Evolutionary conservation across 495 filamentous ascomycete species (phyloP).

Genomic region (Collariella sp.): DNA sequence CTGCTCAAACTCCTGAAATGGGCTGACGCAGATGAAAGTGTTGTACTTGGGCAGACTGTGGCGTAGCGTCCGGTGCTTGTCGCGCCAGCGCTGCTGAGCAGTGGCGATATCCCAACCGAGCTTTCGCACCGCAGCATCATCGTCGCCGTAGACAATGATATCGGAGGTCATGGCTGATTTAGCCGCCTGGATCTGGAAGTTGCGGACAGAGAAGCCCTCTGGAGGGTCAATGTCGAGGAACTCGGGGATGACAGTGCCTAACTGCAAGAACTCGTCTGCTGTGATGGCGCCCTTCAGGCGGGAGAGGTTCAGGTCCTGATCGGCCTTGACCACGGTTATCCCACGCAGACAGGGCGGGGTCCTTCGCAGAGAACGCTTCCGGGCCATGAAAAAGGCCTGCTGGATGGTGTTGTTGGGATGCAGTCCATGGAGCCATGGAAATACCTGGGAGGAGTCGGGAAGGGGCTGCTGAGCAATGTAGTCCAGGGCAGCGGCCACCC

Average conservation of each 20-base stretch:
- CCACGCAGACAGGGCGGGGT: conserved; percentile 74
- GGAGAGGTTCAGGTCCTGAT: conserved; percentile 63
- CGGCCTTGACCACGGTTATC: conserved; percentile 81
- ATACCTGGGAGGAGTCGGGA: conserved; percentile 74
- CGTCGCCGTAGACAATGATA: conserved; percentile 82
- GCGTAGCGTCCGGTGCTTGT: conserved; percentile 47
- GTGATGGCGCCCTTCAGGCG: conserved; percentile 79
- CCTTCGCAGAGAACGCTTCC: conserved; percentile 60
- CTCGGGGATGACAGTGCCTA: conserved; percentile 31
- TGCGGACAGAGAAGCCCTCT: conserved; percentile 76
- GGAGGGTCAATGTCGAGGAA: conserved; percentile 74
- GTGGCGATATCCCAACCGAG: conserved; percentile 62
- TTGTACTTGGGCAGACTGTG: conserved; percentile 59
- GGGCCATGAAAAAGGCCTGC: conserved; percentile 74
- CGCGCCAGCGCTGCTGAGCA: conserved; percentile 68
- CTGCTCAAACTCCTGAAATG: conserved; percentile 67
- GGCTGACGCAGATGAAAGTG: conserved; percentile 65
- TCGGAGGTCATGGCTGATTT: conserved; percentile 86
- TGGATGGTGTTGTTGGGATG: conserved; percentile 84
- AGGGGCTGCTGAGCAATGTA: conserved; percentile 66
- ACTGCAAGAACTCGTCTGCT: conserved; percentile 65
- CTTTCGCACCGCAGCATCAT: conserved; percentile 51
- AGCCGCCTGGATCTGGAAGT: conserved; percentile 93
- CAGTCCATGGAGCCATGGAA: conserved; percentile 97
- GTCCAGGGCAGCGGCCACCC: conserved; percentile 62